Percentiles rank a stretch among this genome's conserved stretches.
These are phyloP conservation scores for Torulaspora maleeae DNA, from an alignment of 805 yeast genomes.

Conservation along the genomic window DNA sequence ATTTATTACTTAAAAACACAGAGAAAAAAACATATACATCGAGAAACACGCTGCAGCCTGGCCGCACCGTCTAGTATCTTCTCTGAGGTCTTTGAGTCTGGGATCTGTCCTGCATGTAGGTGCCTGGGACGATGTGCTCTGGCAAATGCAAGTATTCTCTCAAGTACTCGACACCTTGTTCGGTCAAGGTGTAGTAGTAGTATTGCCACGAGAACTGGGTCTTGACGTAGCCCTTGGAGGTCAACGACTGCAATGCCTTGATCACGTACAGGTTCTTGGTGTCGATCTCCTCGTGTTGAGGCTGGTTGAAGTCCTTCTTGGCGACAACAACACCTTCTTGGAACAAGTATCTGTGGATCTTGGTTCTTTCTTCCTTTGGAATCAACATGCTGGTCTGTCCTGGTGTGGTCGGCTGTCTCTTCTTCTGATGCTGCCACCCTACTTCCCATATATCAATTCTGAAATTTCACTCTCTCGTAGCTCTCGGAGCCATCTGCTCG, in stretches of 20 bases:
- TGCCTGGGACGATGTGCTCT: conserved; percentile 96
- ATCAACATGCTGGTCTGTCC: conserved; percentile 73
- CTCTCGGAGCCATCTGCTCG: too few relatives aligned
- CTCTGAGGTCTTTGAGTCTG: conserved; percentile 66
- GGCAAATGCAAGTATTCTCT: conserved; percentile 98
- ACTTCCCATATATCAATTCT: too few relatives aligned
- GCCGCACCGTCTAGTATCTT: conserved; percentile 14
- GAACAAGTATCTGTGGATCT: conserved; percentile 98
- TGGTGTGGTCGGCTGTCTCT: conserved; percentile 21
- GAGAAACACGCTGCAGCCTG: too few relatives aligned
- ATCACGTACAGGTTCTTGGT: conserved; percentile 96
- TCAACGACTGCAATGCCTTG: conserved; percentile 98
- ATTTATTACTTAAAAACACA: conserved; percentile 16
- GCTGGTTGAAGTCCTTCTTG: conserved; percentile 96
- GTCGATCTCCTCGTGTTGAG: conserved; percentile 97
- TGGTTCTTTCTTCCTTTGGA: conserved; percentile 99
- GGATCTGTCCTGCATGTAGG: conserved; percentile 93
- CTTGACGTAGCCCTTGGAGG: conserved; percentile 98
- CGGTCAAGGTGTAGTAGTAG: conserved; percentile 99
- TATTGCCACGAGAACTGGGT: conserved; percentile 99
- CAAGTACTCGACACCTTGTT: conserved; percentile 98
- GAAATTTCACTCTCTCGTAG: too few relatives aligned
- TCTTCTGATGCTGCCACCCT: conserved; percentile 1
- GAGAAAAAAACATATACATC: conserved; percentile 9
- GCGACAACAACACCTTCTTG: conserved; percentile 99